Base-by-base conservation (phyloP, 345 rosid species). In the Sapria himalayana region DNA sequence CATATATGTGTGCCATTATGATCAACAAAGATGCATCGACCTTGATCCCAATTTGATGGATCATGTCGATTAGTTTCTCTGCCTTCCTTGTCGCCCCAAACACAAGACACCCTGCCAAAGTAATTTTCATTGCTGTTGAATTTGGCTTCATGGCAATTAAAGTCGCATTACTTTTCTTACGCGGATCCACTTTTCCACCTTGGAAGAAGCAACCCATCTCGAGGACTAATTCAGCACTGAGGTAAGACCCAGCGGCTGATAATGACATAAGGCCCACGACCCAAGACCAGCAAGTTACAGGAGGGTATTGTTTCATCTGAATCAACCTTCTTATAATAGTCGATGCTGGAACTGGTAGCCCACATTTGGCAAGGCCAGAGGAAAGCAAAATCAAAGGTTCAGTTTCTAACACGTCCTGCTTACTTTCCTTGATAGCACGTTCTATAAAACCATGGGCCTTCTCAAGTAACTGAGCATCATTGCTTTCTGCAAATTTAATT, bases 141-240 rank as follows among this genome's bases (percentile, higher is more conserved):
- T 78, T 71, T 50, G 94, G 97, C 72, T 70, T 86, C 97, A 76
- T 82, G 18, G 74, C 71, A 59, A 86, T 69, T 56, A 86, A 59
- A 41, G 85, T 69, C 1, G 74, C 68, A 46, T 86, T 86, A 55
- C 62, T 56, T 70, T 74, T 86, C 45, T 82, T 86, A 40, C 91
- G 80, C 1, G 93, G 85, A 47, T 86, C 93, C 7, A 82, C 73
- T 40, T 78, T 62, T 12, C 70, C 73, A 46, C 76, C 77, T 43
- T 66, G 81, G 55, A 81, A 86, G 56, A 81, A 49, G 43, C 63
- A 73, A 39, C 82, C 80, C 52, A 82, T 86, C 72, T 86, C 94
- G 33, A 74, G 76, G 49, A 82, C 66, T 62, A 86, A 60, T 58
- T 82, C 98, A 32, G 79, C 82, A 23, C 89, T 75, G 9, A 86